A percentile compares a stretch with the other conserved stretches of the same genome.
These are phyloP conservation scores for Vitis hybrid DNA, from an alignment of 177 flowering plant species.

Conservation along the genomic window DNA sequence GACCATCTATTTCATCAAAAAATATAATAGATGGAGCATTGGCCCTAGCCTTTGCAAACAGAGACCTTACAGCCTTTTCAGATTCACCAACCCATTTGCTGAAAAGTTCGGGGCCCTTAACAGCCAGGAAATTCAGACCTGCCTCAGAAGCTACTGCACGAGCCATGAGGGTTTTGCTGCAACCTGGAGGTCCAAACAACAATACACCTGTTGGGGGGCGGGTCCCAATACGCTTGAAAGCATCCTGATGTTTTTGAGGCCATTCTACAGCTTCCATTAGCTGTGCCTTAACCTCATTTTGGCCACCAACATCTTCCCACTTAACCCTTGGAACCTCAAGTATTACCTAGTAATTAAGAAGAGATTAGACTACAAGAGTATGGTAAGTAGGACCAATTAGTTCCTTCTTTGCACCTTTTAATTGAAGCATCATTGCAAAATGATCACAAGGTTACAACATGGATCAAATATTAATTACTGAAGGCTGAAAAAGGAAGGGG, in stretches of 20 bases:
- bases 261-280: constrained; percentile 90
- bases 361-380: neutral
- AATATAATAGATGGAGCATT: constrained; percentile 95
- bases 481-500: neutral
- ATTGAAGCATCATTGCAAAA: neutral
- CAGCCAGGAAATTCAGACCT: constrained; percentile 85
- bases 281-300: constrained; percentile 81
- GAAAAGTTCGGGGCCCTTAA: constrained; percentile 95
- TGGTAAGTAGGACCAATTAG: neutral
- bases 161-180: constrained; percentile 97
- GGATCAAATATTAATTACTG: neutral
- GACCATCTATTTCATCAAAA: constrained; percentile 97
- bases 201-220: constrained; percentile 82
- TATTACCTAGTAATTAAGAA: constrained; percentile 47
- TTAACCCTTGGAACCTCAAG: constrained; percentile 92
- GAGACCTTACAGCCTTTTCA: constrained; percentile 89
- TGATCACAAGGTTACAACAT: neutral
- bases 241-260: constrained; percentile 93
- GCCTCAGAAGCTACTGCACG: constrained; percentile 98
- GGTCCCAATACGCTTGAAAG: constrained; percentile 74
- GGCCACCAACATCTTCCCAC: constrained; percentile 99
- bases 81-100: constrained; percentile 99
- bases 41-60: constrained; percentile 90
- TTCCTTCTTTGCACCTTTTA: neutral
- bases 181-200: constrained; percentile 99